Evolutionary conservation across 164 flowering plant genomes (phyloP).

Genomic region (Kalanchoe fedtschenkoi): DNA sequence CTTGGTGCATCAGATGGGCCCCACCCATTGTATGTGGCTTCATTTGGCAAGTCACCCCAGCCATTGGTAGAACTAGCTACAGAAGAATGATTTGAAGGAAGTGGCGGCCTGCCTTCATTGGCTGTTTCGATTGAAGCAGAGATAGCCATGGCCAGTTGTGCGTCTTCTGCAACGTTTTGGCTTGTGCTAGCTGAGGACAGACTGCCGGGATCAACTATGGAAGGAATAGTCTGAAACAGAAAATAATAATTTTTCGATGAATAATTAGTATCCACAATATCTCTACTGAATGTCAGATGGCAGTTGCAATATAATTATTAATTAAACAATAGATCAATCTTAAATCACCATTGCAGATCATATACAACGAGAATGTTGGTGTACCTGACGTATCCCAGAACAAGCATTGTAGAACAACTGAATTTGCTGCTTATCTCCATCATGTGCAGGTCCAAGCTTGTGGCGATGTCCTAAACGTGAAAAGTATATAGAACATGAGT

Average conservation of each 20-base stretch:
- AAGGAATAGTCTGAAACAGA: conserved; percentile 3
- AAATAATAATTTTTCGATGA: neutral
- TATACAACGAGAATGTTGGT: neutral
- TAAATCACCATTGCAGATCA: neutral
- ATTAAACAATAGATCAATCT: neutral
- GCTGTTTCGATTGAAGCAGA: conserved; percentile 11
- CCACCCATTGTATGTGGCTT: conserved; percentile 10
- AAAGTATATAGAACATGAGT: neutral
- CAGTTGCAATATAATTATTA: neutral
- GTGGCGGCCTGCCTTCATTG: neutral
- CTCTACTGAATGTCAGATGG: neutral
- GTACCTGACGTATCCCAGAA: conserved; percentile 12
- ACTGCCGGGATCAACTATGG: neutral
- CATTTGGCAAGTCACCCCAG: neutral
- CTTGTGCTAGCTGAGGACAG: conserved; percentile 4
- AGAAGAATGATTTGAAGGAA: neutral
- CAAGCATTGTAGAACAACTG: conserved; percentile 10
- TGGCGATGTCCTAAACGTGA: conserved; percentile 5
- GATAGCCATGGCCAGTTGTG: conserved; percentile 11
- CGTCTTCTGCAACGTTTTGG: conserved; percentile 7
- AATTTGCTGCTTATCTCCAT: conserved; percentile 11
- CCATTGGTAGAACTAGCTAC: conserved; percentile 6
- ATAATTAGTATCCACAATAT: neutral
- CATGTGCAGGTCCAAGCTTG: conserved; percentile 9
- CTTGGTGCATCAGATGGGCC: conserved; percentile 8